Percentiles rank a stretch among this genome's conserved stretches.
Conservation (phyloP, 495 filamentous ascomycete genomes). For the Penicillium taxi region DNA sequence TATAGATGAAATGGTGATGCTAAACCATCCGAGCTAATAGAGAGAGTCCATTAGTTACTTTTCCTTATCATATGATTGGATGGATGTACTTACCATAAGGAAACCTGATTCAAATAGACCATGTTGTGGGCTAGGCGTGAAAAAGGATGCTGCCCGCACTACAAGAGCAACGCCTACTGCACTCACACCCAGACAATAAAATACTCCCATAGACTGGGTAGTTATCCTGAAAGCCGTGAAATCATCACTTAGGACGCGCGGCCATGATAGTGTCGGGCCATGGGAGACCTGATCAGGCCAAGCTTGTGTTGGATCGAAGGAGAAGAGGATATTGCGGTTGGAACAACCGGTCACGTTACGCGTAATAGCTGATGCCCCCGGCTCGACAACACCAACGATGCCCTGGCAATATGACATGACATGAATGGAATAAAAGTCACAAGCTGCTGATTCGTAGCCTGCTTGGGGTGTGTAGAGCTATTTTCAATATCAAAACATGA, state of each 20-base stretch:
- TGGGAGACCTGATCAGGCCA: constrained; percentile 49
- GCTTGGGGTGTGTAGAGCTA: constrained; percentile 35
- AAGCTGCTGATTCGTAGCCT: constrained; percentile 46
- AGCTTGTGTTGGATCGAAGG: constrained; percentile 53
- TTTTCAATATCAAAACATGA: constrained; percentile 14
- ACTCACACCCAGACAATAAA: constrained; percentile 57
- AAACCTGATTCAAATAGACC: constrained; percentile 22
- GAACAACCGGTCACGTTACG: constrained; percentile 57
- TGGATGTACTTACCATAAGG: constrained; percentile 25
- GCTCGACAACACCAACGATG: constrained; percentile 32
- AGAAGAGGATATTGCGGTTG: constrained; percentile 41
- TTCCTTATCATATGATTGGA: background rate
- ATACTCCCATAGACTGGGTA: constrained; percentile 49
- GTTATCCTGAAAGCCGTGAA: constrained; percentile 44
- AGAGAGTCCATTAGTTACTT: background rate
- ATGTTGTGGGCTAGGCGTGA: constrained; percentile 10
- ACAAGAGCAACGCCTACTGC: constrained; percentile 51
- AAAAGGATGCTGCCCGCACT: constrained; percentile 11
- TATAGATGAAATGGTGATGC: constrained; percentile 52
- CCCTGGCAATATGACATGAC: constrained; percentile 65
- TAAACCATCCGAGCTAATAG: constrained; percentile 37
- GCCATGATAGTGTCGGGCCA: constrained; percentile 52
- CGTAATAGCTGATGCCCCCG: constrained; percentile 24
- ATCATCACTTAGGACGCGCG: constrained; percentile 51
- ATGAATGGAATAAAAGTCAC: constrained; percentile 70